These are phyloP conservation scores for Colletotrichum sp. DNA, from an alignment of 2,329 filamentous ascomycete genomes.

Conservation along the genomic window DNA sequence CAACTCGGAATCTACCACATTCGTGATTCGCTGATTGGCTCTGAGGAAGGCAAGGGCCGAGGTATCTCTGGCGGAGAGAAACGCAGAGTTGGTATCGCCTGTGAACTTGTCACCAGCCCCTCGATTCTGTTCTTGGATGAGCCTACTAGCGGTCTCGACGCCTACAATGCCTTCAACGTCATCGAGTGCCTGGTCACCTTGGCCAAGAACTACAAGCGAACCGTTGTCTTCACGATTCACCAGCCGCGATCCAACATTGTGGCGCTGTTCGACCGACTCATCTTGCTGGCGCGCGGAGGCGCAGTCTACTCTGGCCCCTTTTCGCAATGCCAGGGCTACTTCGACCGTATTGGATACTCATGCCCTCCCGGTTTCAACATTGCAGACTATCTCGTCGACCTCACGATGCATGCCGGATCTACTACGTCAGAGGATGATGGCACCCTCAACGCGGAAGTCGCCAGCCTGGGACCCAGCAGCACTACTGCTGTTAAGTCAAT, in stretches of 20 bases:
- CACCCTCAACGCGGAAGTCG: slow-evolving; percentile 56
- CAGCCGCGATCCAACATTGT: slow-evolving; percentile 98
- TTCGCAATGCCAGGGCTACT: slow-evolving; percentile 86
- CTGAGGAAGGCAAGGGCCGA: slow-evolving; percentile 90
- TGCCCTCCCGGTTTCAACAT: slow-evolving; percentile 99
- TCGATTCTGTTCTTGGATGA: slow-evolving; percentile 98
- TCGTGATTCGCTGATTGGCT: slow-evolving; percentile 92
- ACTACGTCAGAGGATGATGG: slow-evolving; percentile 66
- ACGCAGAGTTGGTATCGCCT: slow-evolving; percentile 93
- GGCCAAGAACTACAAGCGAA: slow-evolving; percentile 95
- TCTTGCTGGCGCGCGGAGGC: slow-evolving; percentile 86
- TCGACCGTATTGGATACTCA: slow-evolving; percentile 87
- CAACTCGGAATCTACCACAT: slow-evolving; percentile 96
- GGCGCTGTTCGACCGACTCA: slow-evolving; percentile 91
- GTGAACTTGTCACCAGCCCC: slow-evolving; percentile 95
- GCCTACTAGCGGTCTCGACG: slow-evolving; percentile 93
- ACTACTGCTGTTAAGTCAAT: slow-evolving; percentile 90
- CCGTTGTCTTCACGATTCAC: slow-evolving; percentile 97
- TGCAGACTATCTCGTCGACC: slow-evolving; percentile 94
- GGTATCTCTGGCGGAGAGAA: slow-evolving; percentile 98
- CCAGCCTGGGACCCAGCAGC: slow-evolving; percentile 82
- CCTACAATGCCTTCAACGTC: slow-evolving; percentile 98
- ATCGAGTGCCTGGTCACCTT: slow-evolving; percentile 94
- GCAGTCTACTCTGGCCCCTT: slow-evolving; percentile 96
- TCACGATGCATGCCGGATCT: slow-evolving; percentile 92